Base-by-base conservation (phyloP, 2,329 filamentous ascomycete genomes). In the Daldinia eschscholtzii region DNA sequence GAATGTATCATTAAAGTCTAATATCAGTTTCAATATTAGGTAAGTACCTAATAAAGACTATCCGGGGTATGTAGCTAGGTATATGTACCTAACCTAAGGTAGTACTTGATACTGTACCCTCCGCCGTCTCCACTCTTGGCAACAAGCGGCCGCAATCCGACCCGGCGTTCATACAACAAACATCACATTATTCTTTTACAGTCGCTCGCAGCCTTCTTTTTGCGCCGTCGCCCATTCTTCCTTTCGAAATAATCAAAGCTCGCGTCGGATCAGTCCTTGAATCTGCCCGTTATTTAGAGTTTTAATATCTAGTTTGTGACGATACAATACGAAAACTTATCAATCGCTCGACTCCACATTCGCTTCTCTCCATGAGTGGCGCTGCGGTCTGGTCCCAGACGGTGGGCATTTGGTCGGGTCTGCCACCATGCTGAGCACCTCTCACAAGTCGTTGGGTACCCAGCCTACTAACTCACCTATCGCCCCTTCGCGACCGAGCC, bases 351-450 rank as follows among this genome's bases (percentile, higher is more conserved):
- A 64, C 50, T 18, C 41, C 26, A 58, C 62, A 6, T 35, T 65
- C 64, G 58, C 57, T 65, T 53, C 66, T 66, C 67, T 72, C 68
- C 70, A 72, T 72, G 70, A 67, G 60, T 59, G 67, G 46, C 62
- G 59, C 62, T 61, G 59, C 61, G 67, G 61, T 58, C 58, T 61
- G 68, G 74, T 72, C 73, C 73, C 74, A 74, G 63, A 72, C 61
- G 71, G 76, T 73, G 76, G 77, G 76, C 75, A 71, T 74, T 69
- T 71, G 74, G 73, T 72, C 72, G 76, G 74, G 72, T 72, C 74
- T 72, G 72, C 74, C 76, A 79, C 82, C 79, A 86, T 86, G 82
- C 81, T 87, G 80, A 84, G 84, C 79, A 81, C 84, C 77, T 86
- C 85, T 72, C 85, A 87, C 79, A 87, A 87, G 80, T 82, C 83